Conservation (phyloP, 2,329 filamentous ascomycete species). For the Cercospora nicotianae region DNA sequence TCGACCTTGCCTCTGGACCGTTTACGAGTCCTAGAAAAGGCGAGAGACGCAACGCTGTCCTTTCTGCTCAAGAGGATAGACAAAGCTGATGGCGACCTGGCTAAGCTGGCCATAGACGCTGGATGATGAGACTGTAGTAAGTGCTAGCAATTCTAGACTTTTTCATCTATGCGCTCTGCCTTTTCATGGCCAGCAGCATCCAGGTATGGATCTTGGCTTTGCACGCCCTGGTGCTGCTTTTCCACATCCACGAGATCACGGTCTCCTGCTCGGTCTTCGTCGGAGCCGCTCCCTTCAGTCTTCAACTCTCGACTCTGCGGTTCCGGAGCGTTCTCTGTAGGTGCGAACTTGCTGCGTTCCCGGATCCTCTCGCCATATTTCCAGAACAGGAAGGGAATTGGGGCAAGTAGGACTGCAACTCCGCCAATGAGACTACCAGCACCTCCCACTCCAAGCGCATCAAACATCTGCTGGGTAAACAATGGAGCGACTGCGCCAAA, state of each 20-base stretch:
- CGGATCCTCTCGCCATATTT: constrained; percentile 22
- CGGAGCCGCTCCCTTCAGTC: neutral
- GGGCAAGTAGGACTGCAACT: constrained; percentile 40
- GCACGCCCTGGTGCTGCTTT: neutral
- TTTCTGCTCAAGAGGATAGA: constrained; percentile 57
- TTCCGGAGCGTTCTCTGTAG: constrained; percentile 10
- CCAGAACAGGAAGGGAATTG: constrained; percentile 34
- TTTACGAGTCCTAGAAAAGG: constrained; percentile 49
- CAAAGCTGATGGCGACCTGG: constrained; percentile 45
- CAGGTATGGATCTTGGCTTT: constrained; percentile 19
- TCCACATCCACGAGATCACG: neutral
- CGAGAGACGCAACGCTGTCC: constrained; percentile 54
- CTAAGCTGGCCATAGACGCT: constrained; percentile 1
- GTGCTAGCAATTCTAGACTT: neutral
- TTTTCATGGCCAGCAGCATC: constrained; percentile 23
- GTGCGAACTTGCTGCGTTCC: constrained; percentile 21
- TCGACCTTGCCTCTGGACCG: constrained; percentile 43
- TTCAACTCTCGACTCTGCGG: neutral
- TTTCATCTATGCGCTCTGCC: constrained; percentile 17
- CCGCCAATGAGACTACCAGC: constrained; percentile 47
- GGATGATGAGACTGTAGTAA: neutral
- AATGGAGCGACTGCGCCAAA: constrained; percentile 35
- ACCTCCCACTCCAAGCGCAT: constrained; percentile 35
- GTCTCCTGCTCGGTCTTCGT: neutral
- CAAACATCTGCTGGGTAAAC: constrained; percentile 38